A percentile compares a stretch with the other conserved stretches of the same genome.
Conservation (phyloP, 1,284 basidiomycete genomes). For the Cutaneotrichosporon sp. region DNA sequence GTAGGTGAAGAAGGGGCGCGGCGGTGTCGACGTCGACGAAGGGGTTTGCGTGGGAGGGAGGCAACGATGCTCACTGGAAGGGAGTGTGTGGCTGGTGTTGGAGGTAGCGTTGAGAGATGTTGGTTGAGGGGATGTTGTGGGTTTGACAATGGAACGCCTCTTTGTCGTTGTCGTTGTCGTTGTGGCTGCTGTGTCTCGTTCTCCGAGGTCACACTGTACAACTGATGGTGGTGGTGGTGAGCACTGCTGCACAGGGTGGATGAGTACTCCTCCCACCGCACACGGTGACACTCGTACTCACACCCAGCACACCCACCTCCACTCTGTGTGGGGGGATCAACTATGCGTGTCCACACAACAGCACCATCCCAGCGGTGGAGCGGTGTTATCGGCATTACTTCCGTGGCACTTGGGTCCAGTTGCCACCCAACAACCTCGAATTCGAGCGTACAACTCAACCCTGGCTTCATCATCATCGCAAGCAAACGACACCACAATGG, state of each 20-base stretch:
- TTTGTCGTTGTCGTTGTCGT: background rate
- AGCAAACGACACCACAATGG: background rate
- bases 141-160: no score
- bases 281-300: no score
- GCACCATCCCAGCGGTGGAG: background rate
- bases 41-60: background rate
- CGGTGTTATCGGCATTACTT: background rate
- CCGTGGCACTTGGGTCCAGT: background rate
- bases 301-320: no score
- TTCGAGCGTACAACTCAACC: background rate
- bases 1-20: background rate
- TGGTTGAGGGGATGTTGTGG: no score
- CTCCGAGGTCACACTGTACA: no score
- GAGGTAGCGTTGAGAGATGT: background rate
- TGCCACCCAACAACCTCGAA: slow-evolving; percentile 7
- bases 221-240: no score
- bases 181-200: background rate
- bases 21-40: background rate
- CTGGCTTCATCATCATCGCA: background rate
- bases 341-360: no score
- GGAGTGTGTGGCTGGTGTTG: background rate
- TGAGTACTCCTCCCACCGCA: no score
- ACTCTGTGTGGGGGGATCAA: no score
- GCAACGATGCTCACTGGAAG: background rate
- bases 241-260: background rate